phyloP scores from a whole-genome alignment of 139 green algal genomes.

The Chlamydomonas eustigma region DNA sequence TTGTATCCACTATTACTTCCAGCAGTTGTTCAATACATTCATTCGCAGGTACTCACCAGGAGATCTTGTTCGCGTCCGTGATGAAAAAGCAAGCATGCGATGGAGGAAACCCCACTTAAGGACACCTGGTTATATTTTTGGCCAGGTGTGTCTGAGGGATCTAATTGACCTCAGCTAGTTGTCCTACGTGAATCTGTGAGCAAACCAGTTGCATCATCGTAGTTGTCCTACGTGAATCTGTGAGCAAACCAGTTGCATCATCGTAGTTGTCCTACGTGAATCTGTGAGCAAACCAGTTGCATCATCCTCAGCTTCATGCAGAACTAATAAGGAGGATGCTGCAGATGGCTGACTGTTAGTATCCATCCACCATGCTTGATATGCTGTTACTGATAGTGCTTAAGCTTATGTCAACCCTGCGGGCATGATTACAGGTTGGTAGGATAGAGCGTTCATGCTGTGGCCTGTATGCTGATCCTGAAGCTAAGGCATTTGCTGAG shows the following conservation, averaged over 20 bases:
- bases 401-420: too few species aligned
- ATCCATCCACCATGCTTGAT: too few species aligned
- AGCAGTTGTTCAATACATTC: too few species aligned
- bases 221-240: background rate
- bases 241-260: too few species aligned
- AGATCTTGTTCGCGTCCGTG: background rate
- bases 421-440: background rate
- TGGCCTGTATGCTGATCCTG: conserved; percentile 14
- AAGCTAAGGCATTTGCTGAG: conserved; percentile 26
- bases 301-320: too few species aligned
- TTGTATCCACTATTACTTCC: too few species aligned
- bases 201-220: too few species aligned
- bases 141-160: background rate
- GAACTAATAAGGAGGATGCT: too few species aligned
- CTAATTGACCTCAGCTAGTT: background rate
- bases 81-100: background rate
- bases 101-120: background rate
- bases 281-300: too few species aligned
- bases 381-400: too few species aligned
- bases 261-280: background rate
- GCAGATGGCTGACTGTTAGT: too few species aligned
- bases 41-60: background rate
- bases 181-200: background rate
- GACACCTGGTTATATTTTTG: background rate
- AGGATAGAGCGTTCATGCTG: background rate